Conservation (phyloP, 2,329 filamentous ascomycete genomes). For the Penicillium verrucosum region DNA sequence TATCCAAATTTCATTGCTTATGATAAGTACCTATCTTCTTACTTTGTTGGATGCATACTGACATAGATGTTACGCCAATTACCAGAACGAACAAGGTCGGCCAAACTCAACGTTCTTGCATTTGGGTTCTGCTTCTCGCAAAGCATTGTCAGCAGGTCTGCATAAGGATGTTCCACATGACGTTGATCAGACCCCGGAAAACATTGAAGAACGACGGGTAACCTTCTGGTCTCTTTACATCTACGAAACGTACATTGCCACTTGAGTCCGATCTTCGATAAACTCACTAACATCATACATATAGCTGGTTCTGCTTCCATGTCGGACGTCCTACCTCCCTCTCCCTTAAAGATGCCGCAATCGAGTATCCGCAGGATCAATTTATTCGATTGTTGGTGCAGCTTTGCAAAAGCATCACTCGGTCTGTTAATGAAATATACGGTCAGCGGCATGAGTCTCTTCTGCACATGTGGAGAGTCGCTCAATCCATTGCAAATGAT, state of each 20-base stretch:
- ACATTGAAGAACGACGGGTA: constrained; percentile 37
- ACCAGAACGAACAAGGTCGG: constrained; percentile 44
- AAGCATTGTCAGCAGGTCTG: constrained; percentile 45
- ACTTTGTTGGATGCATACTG: not conserved
- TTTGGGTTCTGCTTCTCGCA: constrained; percentile 42
- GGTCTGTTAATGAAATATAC: constrained; percentile 44
- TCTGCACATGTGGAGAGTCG: constrained; percentile 38
- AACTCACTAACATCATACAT: not conserved
- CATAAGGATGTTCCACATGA: constrained; percentile 42
- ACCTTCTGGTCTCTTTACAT: constrained; percentile 44
- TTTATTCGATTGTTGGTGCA: constrained; percentile 38
- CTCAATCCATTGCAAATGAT: constrained; percentile 33
- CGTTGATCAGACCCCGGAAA: constrained; percentile 31
- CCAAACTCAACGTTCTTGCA: constrained; percentile 46
- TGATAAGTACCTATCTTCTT: constrained; percentile 40
- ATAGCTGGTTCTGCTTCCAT: constrained; percentile 46
- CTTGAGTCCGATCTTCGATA: not conserved
- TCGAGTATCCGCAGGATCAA: constrained; percentile 40
- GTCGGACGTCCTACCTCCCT: constrained; percentile 44
- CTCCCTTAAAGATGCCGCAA: constrained; percentile 36
- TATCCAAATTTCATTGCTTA: constrained; percentile 44
- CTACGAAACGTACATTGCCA: constrained; percentile 42
- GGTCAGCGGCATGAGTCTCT: constrained; percentile 41
- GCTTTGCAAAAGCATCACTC: constrained; percentile 41
- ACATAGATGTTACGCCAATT: constrained; percentile 37